Evolutionary conservation across 352 stramenopile species (phyloP), one percentile per base, ranked within the genome.

Genomic region (Phytophthora tentaculata): DNA sequence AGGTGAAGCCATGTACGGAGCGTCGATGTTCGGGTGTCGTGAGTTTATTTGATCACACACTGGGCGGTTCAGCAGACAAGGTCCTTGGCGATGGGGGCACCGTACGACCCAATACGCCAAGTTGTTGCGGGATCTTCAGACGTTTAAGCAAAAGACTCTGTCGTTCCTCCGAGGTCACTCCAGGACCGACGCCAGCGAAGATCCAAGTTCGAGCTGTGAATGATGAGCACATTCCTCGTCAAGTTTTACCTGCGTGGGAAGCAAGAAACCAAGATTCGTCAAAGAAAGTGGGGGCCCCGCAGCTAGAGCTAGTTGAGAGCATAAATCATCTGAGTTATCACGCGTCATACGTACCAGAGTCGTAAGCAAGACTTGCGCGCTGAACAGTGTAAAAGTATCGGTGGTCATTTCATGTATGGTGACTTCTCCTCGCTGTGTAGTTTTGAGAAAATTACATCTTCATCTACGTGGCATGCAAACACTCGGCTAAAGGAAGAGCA

Each of bases 401-500:
- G 6, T 7, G n/a, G 24, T 48, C 20, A 28, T 24, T 50, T 50
- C 20, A 28, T 28, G 19, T 44, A 6, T 32, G 43, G 23, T 29
- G 28, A 43, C 29, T 64, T 70, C 14, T 41, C 61, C 17, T 53
- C 28, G 20, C 24, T 26, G 5, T 56, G 39, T 56, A 45, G 20
- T n/a, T 26, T 48, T 3, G 63, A 69, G 17, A 56, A 44, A 52
- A 76, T 56, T 14, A 37, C 39, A 26, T 47, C 51, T 66, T 54
- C 55, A 56, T 66, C 55, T 24, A 65, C 32, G 20, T 17, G 28
- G 23, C 70, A 78, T 17, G n/a, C 19, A 69, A 69, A 78, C 20
- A 78, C 51, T 51, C 61, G 70, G 20, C 70, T 78, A 56, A 13
- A 61, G 53, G 6, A 19, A 23, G n/a, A 53, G 19, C n/a, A 68